Percentiles rank a stretch among this genome's conserved stretches.
Conservation (phyloP, 768 basidiomycete species). For the Mycena metata region DNA sequence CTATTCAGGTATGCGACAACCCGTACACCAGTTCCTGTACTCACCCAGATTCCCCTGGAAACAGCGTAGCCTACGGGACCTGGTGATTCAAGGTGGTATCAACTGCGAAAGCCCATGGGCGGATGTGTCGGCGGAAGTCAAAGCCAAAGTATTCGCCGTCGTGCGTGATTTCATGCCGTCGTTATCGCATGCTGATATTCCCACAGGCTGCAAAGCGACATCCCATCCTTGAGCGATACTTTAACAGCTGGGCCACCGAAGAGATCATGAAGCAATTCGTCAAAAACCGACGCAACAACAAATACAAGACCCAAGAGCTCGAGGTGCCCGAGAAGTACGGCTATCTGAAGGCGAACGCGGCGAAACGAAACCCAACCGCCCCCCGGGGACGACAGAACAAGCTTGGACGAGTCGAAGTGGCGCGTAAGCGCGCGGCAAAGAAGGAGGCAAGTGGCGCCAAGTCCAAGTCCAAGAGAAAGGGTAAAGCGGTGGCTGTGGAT, state of each 20-base stretch:
- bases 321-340: no score
- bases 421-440: no score
- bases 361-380: no score
- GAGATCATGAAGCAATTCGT: slow-evolving; percentile 19
- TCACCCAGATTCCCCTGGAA: background rate
- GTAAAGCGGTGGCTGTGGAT: no score
- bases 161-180: background rate
- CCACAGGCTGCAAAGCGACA: background rate
- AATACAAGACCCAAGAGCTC: no score
- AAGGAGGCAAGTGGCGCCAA: no score
- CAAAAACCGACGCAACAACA: no score
- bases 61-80: slow-evolving; percentile 27
- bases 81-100: slow-evolving; percentile 10
- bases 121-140: slow-evolving; percentile 18
- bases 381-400: no score
- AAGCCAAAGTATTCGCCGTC: slow-evolving; percentile 26
- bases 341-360: no score
- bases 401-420: no score
- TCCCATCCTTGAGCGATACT: background rate
- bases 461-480: no score
- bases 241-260: slow-evolving; percentile 45
- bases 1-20: background rate
- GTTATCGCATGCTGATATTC: background rate
- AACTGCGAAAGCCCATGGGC: slow-evolving; percentile 34
- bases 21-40: background rate